Evolutionary conservation across 192 early-diverging fungal genomes (phyloP), one percentile per base, ranked within the genome.

Genomic region (Coemansia sp.): DNA sequence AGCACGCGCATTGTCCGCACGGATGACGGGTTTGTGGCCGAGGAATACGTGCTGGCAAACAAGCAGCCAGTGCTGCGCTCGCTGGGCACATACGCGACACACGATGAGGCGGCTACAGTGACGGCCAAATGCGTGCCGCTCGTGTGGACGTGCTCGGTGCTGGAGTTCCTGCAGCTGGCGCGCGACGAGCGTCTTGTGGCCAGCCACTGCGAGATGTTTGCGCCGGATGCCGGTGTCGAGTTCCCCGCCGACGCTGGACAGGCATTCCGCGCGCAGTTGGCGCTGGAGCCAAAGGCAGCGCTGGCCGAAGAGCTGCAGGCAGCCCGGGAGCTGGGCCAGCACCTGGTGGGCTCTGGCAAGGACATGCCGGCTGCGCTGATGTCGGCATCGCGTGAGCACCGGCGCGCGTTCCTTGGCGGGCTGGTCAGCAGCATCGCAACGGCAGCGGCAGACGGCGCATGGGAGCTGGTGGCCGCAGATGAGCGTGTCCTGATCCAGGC

Each of bases 141-240:
- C 44, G 69, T 49, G n/a, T 77, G 75, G 75, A 60, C 71, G 56
- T 70, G 67, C 46, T 57, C 64, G 10, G 69, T 77, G 40, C 58
- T 71, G 3, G 69, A 77, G 67, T 77, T 64, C 40, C 48, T 77
- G 27, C 60, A 69, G 33, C 46, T 76, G 12, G 58, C 57, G 19
- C 59, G 55, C 49, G 28, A 32, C 56, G 57, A 76, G 33, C 32
- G 51, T 3, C 25, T n/a, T 2, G 38, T 69, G 16, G 73, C 73
- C 10, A 47, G 56, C 11, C 43, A 60, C 8, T 71, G 64, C 31
- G 19, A 23, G 4, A 71, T 77, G 75, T 77, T 58, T 52, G 67
- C 56, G 61, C 75, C 75, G 16, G 42, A 47, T 12, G 10, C 27
- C 16, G 69, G 75, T 16, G 60, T 77, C 11, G 69, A 71, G 58